Conservation (phyloP, 495 filamentous ascomycete genomes). For the Penicillium robsamsonii region DNA sequence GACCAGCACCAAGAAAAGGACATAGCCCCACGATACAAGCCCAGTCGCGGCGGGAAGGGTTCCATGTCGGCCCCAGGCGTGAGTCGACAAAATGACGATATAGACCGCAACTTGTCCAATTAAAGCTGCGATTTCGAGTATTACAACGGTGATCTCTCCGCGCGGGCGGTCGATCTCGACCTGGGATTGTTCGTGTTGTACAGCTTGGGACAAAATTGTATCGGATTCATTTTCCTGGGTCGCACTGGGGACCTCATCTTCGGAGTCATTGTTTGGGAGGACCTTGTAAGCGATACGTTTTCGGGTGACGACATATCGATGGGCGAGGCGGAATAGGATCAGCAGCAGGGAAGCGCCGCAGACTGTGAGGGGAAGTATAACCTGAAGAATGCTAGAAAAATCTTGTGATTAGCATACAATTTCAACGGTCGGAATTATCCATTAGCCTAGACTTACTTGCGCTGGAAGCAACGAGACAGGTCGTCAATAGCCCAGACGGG, state of each 20-base stretch:
- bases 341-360: constrained; percentile 67
- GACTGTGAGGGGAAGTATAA: constrained; percentile 72
- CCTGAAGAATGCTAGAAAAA: constrained; percentile 72
- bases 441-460: constrained; percentile 57
- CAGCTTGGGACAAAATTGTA: constrained; percentile 61
- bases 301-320: constrained; percentile 47
- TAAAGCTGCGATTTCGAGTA: constrained; percentile 72
- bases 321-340: constrained; percentile 54
- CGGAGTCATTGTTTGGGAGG: constrained; percentile 39
- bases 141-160: constrained; percentile 65
- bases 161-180: constrained; percentile 75
- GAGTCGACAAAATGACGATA: constrained; percentile 55
- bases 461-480: constrained; percentile 82
- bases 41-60: constrained; percentile 61
- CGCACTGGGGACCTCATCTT: constrained; percentile 48
- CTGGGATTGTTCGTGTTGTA: constrained; percentile 62
- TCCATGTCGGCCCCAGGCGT: constrained; percentile 55
- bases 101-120: constrained; percentile 68
- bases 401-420: constrained; percentile 16
- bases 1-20: constrained; percentile 68
- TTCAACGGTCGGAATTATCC: constrained; percentile 10
- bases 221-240: constrained; percentile 61
- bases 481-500: constrained; percentile 88
- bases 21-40: constrained; percentile 75
- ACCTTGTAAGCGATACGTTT: constrained; percentile 35